phyloP scores from a whole-genome alignment of 306 rosid species.

The Corylus avellana region DNA sequence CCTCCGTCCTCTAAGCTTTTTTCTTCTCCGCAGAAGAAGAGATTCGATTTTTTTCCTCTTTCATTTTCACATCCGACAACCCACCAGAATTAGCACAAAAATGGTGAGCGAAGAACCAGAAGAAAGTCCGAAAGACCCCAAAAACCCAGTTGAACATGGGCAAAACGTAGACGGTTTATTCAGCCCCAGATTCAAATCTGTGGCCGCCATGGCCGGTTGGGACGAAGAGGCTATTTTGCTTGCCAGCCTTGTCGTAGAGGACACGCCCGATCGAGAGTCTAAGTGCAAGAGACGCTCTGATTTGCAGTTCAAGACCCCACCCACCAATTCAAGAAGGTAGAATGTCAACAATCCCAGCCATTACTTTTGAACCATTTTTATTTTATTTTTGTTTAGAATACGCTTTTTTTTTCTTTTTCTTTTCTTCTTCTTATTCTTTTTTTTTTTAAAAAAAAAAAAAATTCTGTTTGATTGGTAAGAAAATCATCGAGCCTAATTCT shows the following conservation, averaged over 20 bases:
- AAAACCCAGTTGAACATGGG: conserved; percentile 26
- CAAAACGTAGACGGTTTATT: conserved; percentile 32
- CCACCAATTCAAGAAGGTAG: conserved; percentile 67
- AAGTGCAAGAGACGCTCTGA: conserved; percentile 51
- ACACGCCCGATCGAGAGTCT: conserved; percentile 69
- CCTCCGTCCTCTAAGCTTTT: neutral
- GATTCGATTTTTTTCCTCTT: neutral
- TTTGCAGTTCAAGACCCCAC: conserved; percentile 60
- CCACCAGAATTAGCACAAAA: neutral
- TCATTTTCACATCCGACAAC: neutral
- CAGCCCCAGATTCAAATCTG: conserved; percentile 87
- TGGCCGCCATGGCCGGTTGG: conserved; percentile 97
- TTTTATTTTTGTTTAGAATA: neutral
- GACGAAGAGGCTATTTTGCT: conserved; percentile 78
- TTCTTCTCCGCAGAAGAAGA: neutral
- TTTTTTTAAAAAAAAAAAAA: neutral
- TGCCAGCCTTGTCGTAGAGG: conserved; percentile 79
- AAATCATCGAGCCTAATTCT: neutral
- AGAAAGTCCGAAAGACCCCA: conserved; percentile 36
- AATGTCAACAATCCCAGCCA: conserved; percentile 1
- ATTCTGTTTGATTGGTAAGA: neutral
- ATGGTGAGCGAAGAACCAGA: conserved; percentile 55
- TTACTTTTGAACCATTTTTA: neutral
- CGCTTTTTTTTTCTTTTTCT: too few species aligned
- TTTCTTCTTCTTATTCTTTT: neutral